A percentile compares a stretch with the other conserved stretches of the same genome.
Conservation (phyloP, 495 filamentous ascomycete genomes). For the Penicillium lividum region DNA sequence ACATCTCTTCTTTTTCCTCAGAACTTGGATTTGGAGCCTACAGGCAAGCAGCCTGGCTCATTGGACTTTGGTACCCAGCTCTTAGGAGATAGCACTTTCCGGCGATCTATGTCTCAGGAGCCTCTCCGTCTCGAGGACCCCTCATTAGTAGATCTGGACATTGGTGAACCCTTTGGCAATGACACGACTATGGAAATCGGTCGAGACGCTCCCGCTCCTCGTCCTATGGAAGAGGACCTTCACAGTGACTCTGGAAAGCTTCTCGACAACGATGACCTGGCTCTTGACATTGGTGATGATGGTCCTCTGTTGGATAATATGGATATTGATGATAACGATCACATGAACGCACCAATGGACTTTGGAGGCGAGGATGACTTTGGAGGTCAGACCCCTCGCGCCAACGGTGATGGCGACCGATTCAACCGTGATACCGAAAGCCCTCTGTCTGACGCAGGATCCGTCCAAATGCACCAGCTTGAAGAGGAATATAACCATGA, state of each 20-base stretch:
- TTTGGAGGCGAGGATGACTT: slow-evolving; percentile 47
- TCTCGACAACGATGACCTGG: slow-evolving; percentile 46
- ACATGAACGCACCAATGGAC: slow-evolving; percentile 47
- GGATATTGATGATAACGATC: slow-evolving; percentile 37
- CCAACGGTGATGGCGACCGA: slow-evolving; percentile 56
- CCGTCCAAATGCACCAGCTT: slow-evolving; percentile 34
- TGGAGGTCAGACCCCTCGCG: slow-evolving; percentile 49
- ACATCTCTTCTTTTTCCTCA: slow-evolving; percentile 73
- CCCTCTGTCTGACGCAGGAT: slow-evolving; percentile 40
- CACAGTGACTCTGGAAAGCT: slow-evolving; percentile 64
- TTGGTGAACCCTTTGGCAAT: slow-evolving; percentile 50
- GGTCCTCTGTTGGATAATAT: slow-evolving; percentile 47
- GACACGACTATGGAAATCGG: slow-evolving; percentile 79
- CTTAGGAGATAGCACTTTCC: slow-evolving; percentile 61
- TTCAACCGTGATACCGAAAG: slow-evolving; percentile 59
- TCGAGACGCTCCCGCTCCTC: slow-evolving; percentile 70
- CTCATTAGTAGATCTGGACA: slow-evolving; percentile 50
- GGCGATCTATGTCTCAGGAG: slow-evolving; percentile 51
- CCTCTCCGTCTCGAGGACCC: slow-evolving; percentile 51
- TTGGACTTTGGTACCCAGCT: slow-evolving; percentile 67
- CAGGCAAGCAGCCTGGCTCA: slow-evolving; percentile 57
- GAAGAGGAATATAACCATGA: slow-evolving; percentile 64
- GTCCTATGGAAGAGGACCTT: slow-evolving; percentile 69
- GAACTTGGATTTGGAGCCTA: slow-evolving; percentile 57
- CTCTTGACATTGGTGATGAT: slow-evolving; percentile 56